Evolutionary conservation across 2,329 filamentous ascomycete species (phyloP), one percentile per base, ranked within the genome.

Genomic region (Penicillium paneum): DNA sequence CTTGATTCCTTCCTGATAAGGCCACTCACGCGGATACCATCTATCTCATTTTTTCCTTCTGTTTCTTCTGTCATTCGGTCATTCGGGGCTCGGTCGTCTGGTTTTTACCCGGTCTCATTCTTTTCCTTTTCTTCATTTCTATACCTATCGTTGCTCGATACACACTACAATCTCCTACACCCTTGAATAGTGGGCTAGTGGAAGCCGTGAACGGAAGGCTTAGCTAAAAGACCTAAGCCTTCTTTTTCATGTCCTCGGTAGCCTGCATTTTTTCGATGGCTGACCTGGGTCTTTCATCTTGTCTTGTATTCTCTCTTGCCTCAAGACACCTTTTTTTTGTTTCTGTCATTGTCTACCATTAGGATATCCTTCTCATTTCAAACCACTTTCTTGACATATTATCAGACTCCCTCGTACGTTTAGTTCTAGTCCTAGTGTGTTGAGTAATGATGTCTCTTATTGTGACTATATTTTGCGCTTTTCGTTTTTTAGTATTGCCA

Each of bases 361-460:
- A 64, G 63, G 63, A 65, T 65, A 64, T 65, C 63, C 63, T 63
- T 64, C 53, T 65, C 56, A 61, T 55, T 64, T 61, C 49, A 56
- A 59, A 50, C 54, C 49, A 55, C 28, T 46, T 52, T 48, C 34
- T 55, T 58, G 51, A 55, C 55, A 50, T 54, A 38, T 57, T 50
- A 28, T 32, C 19, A 39, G n/a, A 50, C 48, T 32, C 11, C 11
- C 34, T 28, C 15, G 15, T 34, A 24, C n/a, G 42, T 5, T 19
- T 49, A 45, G 13, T 13, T 29, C 12, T 31, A 31, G 17, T 17
- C n/a, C 31, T 31, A 19, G 11, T 36, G 5, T 50, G 40, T 43
- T 17, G 26, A 21, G 13, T 26, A 13, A 24, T 12, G 17, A 11
- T 21, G 13, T 44, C 29, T 42, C 24, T 2, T 8, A 24, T n/a